Conservation (phyloP, 1,284 basidiomycete species). For the Ceratorhiza oryzae-sativae region DNA sequence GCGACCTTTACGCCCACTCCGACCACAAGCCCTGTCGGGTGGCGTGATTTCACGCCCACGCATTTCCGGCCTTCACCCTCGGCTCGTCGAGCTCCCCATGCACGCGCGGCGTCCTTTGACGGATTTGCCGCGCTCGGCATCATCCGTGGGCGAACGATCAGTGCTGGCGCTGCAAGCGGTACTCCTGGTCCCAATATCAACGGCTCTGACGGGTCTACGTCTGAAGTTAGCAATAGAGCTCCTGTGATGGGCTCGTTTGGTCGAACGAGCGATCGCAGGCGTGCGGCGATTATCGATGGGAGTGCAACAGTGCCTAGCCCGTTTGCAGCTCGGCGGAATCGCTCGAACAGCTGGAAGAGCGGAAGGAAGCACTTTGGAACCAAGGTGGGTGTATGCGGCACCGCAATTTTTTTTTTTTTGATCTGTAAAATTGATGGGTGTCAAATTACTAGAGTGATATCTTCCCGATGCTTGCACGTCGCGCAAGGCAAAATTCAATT, state of each 20-base stretch:
- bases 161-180: not conserved
- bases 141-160: slow-evolving; percentile 10
- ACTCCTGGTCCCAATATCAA: not conserved
- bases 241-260: slow-evolving; percentile 37
- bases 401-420: not conserved
- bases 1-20: slow-evolving; percentile 28
- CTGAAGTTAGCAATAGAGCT: slow-evolving; percentile 5
- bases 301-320: slow-evolving; percentile 21
- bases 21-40: slow-evolving; percentile 16
- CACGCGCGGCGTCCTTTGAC: slow-evolving; percentile 30
- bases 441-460: slow-evolving; percentile 27
- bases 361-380: slow-evolving; percentile 33
- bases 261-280: slow-evolving; percentile 25
- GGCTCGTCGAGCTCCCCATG: slow-evolving; percentile 3
- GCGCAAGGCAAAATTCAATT: slow-evolving; percentile 11
- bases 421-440: not conserved
- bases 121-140: slow-evolving; percentile 5
- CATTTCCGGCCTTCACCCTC: slow-evolving; percentile 25
- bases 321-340: slow-evolving; percentile 21
- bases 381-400: slow-evolving; percentile 27
- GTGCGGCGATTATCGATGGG: slow-evolving; percentile 33
- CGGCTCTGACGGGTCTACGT: slow-evolving; percentile 20
- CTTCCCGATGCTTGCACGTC: slow-evolving; percentile 28
- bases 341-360: slow-evolving; percentile 36
- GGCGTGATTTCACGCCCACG: slow-evolving; percentile 31